These are phyloP conservation scores for Primulina huaijiensis DNA, from an alignment of 257 asterid species.

Conservation along the genomic window DNA sequence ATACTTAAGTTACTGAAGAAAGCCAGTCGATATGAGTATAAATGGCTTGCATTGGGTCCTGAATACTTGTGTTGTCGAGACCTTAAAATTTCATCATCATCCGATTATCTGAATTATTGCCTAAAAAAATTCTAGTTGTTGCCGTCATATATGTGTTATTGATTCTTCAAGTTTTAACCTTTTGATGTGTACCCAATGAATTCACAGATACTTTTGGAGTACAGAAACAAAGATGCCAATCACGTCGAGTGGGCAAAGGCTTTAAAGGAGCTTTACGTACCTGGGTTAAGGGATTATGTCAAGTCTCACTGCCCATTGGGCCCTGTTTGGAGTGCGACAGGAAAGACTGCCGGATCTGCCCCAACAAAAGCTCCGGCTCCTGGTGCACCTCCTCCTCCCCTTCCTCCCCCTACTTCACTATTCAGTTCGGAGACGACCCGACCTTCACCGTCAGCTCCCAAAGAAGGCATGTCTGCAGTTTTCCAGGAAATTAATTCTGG, in stretches of 20 bases:
- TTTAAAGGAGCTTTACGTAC: slow-evolving; percentile 81
- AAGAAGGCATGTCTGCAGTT: slow-evolving; percentile 91
- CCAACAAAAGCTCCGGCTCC: slow-evolving; percentile 52
- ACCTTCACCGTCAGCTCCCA: slow-evolving; percentile 80
- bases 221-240: slow-evolving; percentile 77
- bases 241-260: slow-evolving; percentile 99
- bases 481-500: slow-evolving; percentile 86
- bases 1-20: background rate
- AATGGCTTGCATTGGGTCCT: background rate
- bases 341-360: slow-evolving; percentile 49
- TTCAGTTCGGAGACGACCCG: slow-evolving; percentile 60
- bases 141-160: too few relatives aligned
- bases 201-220: slow-evolving; percentile 80
- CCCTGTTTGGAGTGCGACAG: slow-evolving; percentile 90
- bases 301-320: slow-evolving; percentile 86
- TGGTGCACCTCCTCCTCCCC: slow-evolving; percentile 81
- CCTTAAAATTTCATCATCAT: background rate
- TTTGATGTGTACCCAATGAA: slow-evolving; percentile 20
- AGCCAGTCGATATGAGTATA: background rate
- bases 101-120: background rate
- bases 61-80: background rate
- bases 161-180: background rate
- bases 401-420: slow-evolving; percentile 84
- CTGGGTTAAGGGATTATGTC: slow-evolving; percentile 94
- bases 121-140: background rate